Evolutionary conservation across 495 filamentous ascomycete genomes (phyloP).

Genomic region (Pyrenula massariospora): DNA sequence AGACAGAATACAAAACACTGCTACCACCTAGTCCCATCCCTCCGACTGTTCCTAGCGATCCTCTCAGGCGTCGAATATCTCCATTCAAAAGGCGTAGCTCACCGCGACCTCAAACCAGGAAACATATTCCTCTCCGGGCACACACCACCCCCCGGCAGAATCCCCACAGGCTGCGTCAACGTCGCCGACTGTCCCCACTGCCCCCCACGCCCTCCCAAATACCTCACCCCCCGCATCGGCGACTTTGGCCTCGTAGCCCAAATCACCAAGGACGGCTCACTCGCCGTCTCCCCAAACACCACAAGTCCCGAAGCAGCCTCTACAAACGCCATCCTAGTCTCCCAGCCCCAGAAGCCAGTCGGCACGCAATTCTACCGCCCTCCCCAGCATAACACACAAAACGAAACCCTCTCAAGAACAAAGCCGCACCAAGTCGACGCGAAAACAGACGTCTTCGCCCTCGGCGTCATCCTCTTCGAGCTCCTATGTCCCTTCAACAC

Average conservation of each 20-base stretch:
- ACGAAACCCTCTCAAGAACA: constrained; percentile 2
- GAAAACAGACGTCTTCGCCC: constrained; percentile 40
- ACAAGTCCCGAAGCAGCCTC: constrained; percentile 9
- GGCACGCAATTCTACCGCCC: constrained; percentile 38
- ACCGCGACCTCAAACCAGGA: constrained; percentile 62
- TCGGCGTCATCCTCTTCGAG: constrained; percentile 43
- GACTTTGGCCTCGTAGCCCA: constrained; percentile 45
- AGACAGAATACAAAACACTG: constrained; percentile 27
- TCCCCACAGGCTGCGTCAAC: constrained; percentile 16
- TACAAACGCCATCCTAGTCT: constrained; percentile 15
- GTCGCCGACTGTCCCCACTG: constrained; percentile 4
- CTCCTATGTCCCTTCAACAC: constrained; percentile 37
- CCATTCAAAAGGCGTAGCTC: constrained; percentile 47
- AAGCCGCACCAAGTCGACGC: constrained; percentile 29
- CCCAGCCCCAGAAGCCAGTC: constrained; percentile 8
- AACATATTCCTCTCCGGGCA: constrained; percentile 50
- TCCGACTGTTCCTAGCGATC: constrained; percentile 30
- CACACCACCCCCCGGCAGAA: background rate
- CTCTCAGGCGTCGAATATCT: constrained; percentile 46
- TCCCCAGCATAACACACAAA: constrained; percentile 6
- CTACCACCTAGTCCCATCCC: constrained; percentile 32
- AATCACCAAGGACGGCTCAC: constrained; percentile 29
- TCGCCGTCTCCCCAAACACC: constrained; percentile 2
- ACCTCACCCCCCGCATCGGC: constrained; percentile 37
- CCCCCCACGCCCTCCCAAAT: constrained; percentile 13